Base-by-base conservation (phyloP, 2,329 filamentous ascomycete species). In the Pestalotiopsis sp. region DNA sequence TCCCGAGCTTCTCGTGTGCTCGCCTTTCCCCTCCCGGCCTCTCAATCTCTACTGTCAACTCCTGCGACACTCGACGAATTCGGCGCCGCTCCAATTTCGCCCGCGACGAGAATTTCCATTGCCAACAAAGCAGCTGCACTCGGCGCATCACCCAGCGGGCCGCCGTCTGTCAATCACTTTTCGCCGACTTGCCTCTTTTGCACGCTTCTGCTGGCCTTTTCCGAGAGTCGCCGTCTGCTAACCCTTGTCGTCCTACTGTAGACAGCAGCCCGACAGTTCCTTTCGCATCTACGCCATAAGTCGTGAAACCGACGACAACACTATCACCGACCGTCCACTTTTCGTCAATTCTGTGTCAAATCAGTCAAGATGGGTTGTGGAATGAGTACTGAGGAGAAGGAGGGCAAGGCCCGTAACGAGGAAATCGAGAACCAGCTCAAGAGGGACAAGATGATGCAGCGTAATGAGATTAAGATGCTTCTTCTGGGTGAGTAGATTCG, bases 391-490 rank as follows among this genome's bases (percentile, higher is more conserved):
- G 96, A 98, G 87, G 96, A 98, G 86, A 98, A 98, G 92, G 96
- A 98, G 94, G 95, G 96, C 86, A 98, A 98, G 93, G 93, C 94
- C 87, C 92, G 96, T 77, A 98, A 99, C 82, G 96, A 99, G 89
- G 95, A 98, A 90, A 99, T 99, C 80, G 96, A 99, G 86, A 98
- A 98, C 83, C 95, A 98, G 87, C 87, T 98, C 81, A 98, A 98
- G 90, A 90, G 94, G 82, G 96, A 99, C 81, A 97, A 97, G 85
- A 93, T 98, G 93, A 92, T 97, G 88, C 95, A 98, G 86, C 92
- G 95, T 78, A 99, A 99, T 77, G 96, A 99, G 85, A 99, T 99
- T 87, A 99, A 99, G 90, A 98, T 99, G 96, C 88, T 99, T 77
- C 89, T 99, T 78, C 91, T 99, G 78, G 96, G 96, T 98, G 89